phyloP scores from a whole-genome alignment of 192 early-diverging fungal species.

The Obelidium mucronatum region DNA sequence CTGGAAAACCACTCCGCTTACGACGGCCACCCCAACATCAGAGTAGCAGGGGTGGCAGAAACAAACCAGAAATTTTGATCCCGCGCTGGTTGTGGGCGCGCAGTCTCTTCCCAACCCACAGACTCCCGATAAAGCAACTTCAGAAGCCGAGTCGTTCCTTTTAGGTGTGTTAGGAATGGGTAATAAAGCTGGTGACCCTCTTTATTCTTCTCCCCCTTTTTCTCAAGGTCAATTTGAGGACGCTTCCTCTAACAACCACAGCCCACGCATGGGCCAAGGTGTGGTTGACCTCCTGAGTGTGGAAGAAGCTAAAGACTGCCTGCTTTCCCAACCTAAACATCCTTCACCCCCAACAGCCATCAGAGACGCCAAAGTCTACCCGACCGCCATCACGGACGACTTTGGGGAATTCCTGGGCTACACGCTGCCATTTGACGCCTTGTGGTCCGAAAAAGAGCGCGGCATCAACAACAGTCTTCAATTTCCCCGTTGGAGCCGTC shows the following conservation, averaged over 20 bases:
- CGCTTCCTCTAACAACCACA: too few species aligned
- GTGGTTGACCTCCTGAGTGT: too few species aligned
- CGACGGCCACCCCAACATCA: not conserved
- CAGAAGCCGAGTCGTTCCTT: too few species aligned
- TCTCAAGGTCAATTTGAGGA: too few species aligned
- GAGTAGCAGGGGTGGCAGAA: not conserved
- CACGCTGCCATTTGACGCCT: not conserved
- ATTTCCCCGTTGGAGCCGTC: not conserved
- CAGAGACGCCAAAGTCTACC: not conserved
- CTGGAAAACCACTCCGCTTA: not conserved
- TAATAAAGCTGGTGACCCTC: too few species aligned
- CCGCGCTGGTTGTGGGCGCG: not conserved
- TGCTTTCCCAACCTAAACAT: too few species aligned
- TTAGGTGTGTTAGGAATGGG: too few species aligned
- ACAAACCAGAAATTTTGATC: not conserved
- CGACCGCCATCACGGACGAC: not conserved
- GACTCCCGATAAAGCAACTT: too few species aligned
- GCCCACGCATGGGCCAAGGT: too few species aligned
- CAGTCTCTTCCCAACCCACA: too few species aligned
- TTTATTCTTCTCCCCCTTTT: too few species aligned
- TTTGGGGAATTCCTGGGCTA: not conserved
- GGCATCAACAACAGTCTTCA: not conserved
- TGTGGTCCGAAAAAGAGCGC: not conserved
- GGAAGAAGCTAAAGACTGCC: too few species aligned
- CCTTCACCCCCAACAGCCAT: not conserved